A percentile compares a stretch with the other conserved stretches of the same genome.
phyloP scores from a whole-genome alignment of 164 flowering plant genomes.

The Berberis vulgaris region DNA sequence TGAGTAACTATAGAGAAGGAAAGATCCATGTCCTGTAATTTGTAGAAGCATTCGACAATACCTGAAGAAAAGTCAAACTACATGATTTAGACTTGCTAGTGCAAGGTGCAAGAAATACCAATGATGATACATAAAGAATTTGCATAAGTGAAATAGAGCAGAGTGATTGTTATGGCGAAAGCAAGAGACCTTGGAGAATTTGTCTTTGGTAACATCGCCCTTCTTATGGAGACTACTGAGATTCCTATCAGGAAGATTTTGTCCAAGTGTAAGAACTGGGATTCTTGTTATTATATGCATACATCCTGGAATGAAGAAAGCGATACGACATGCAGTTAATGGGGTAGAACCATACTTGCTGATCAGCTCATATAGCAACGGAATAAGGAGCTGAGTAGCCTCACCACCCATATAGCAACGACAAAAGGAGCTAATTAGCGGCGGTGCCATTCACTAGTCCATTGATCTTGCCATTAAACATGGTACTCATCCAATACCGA shows the following conservation, averaged over 20 bases:
- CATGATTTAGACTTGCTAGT: neutral
- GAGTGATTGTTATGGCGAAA: neutral
- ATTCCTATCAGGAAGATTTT: slow-evolving; percentile 80
- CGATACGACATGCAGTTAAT: slow-evolving; percentile 76
- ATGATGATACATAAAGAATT: neutral
- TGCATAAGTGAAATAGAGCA: neutral
- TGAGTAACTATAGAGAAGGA: slow-evolving; percentile 63
- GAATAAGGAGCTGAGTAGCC: slow-evolving; percentile 72
- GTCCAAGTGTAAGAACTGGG: slow-evolving; percentile 54
- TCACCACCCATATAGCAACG: slow-evolving; percentile 73
- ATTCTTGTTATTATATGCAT: slow-evolving; percentile 51
- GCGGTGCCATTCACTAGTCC: slow-evolving; percentile 70
- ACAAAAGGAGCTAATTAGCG: slow-evolving; percentile 47
- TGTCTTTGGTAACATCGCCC: slow-evolving; percentile 51
- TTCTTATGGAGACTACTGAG: slow-evolving; percentile 44
- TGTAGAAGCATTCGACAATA: slow-evolving; percentile 48
- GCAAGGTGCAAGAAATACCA: neutral
- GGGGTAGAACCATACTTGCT: slow-evolving; percentile 38
- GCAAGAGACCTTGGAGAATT: slow-evolving; percentile 47
- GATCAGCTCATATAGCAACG: slow-evolving; percentile 45
- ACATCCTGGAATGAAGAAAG: slow-evolving; percentile 71
- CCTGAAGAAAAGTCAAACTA: slow-evolving; percentile 20
- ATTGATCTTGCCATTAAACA: slow-evolving; percentile 61
- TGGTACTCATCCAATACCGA: slow-evolving; percentile 76
- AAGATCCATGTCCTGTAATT: slow-evolving; percentile 82